Evolutionary conservation across 371 early-diverging fungal genomes (phyloP), one percentile per base, ranked within the genome.

Genomic region (Smittium culicis): DNA sequence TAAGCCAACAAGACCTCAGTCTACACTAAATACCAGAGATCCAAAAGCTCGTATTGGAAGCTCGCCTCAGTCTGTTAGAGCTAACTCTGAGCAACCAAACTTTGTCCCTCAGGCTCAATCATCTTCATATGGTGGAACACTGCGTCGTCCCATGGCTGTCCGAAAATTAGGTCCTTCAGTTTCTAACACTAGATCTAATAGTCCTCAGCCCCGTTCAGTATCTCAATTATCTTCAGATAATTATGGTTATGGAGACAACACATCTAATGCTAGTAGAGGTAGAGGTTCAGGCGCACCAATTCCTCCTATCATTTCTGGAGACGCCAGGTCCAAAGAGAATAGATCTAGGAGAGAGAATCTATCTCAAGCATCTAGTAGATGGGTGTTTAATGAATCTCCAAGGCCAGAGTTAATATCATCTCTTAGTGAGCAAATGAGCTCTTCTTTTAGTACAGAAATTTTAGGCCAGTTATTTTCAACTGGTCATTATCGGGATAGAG

Each of bases 401-500:
- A 82, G 92, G 11, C 69, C 79, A 0, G 93, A 94, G 29, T 71
- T 91, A 28, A 74, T 86, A 24, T 84, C 83, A 11, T 77, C 80
- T 29, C 74, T 93, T 25, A 70, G 70, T 2, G 79, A 82, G 31
- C 83, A 89, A 54, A 84, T 80, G 56, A 79, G 83, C 24, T 71
- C 72, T n/a, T 79, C 86, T 66, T 71, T 93, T 56, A 79, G 79
- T 32, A 72, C 82, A 1, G 79, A 80, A 27, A 64, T 92, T 0
- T 72, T 76, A 55, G 68, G 72, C 20, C 72, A 82, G n/a, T 70
- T 93, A 71, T 94, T 93, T 71, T 87, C 88, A 67, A 83, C 78
- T 0, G 88, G 86, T 54, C 91, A 91, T 66, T 85, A 91, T 77
- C 86, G 87, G 69, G 93, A 93, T 66, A 81, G 83, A 62, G 90